Base-by-base conservation (phyloP, 2,329 filamentous ascomycete genomes). In the Diaporthe destruens region DNA sequence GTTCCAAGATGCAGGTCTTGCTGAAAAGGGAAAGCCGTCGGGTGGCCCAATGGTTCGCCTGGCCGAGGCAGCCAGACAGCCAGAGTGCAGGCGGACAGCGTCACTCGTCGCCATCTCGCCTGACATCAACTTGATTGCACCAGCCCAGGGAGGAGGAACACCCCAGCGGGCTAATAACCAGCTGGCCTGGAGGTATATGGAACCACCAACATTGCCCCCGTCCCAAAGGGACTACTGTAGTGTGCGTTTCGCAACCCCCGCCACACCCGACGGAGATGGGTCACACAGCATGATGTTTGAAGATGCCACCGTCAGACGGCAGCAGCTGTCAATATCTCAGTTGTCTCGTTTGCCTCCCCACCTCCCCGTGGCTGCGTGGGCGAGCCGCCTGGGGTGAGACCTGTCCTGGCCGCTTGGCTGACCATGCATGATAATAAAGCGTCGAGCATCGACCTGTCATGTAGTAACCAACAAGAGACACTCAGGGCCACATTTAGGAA, bases 271-370 rank as follows among this genome's bases (percentile, higher is more conserved):
- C 61, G 20, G 29, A 39, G 47, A 53, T 53, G 44, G 16, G 55
- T 72, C 47, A 18, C 71, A 72, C 71, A 32, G 65, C 71, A 72
- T 72, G 29, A 51, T 56, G 65, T 69, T 69, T 69, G 57, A 49
- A 69, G 65, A 53, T 56, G 71, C 65, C 51, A 51, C 56, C 65
- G 71, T 72, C 65, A 63, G 71, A 72, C 71, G 23, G 49, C 54
- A 68, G 65, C n/a, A 53, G 63, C 44, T 69, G 71, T 69, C 56
- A 57, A 69, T n/a, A 32, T 61, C 49, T 53, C 34, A 51, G 14
- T 32, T 63, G 55, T 59, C 44, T 70, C 55, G 56, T 70, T 29
- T 49, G 67, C 55, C 55, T 61, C 44, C 18, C 44, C 53, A 57
- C 34, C 5, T 39, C 29, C n/a, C 44, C 55, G 23, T 44, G 55